Evolutionary conservation across 2,329 filamentous ascomycete species (phyloP).

Genomic region (Fusarium sterilihyphosum): DNA sequence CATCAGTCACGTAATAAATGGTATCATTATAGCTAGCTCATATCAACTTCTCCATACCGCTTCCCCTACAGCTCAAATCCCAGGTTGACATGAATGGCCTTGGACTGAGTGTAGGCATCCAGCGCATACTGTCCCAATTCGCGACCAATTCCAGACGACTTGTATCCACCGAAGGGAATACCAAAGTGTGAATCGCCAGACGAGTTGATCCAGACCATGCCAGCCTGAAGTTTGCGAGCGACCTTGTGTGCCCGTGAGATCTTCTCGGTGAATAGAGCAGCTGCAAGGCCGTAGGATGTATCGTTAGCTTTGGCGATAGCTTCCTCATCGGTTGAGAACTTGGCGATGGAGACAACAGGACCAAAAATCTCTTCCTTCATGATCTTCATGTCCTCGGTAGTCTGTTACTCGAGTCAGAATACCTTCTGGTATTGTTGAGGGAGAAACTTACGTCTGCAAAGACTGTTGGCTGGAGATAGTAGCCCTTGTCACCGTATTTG

Average conservation of each 20-base stretch:
- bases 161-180: constrained; percentile 45
- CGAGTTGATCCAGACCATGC: constrained; percentile 54
- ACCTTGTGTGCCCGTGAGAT: constrained; percentile 52
- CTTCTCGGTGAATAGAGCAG: constrained; percentile 65
- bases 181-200: constrained; percentile 41
- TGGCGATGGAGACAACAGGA: constrained; percentile 42
- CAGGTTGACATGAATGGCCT: constrained; percentile 41
- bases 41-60: not conserved
- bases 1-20: not conserved
- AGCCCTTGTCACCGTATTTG: constrained; percentile 39
- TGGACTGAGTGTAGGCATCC: constrained; percentile 43
- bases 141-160: constrained; percentile 39
- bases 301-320: constrained; percentile 47
- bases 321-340: constrained; percentile 40
- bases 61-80: constrained; percentile 22
- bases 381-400: constrained; percentile 41
- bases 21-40: constrained; percentile 13
- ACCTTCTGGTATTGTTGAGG: constrained; percentile 23
- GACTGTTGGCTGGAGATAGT: constrained; percentile 43
- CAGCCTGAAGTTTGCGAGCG: constrained; percentile 63
- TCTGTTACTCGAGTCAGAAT: constrained; percentile 22
- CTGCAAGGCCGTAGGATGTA: constrained; percentile 63
- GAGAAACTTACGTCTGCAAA: constrained; percentile 40
- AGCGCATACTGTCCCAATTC: constrained; percentile 42
- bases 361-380: constrained; percentile 47